Percentiles rank a stretch among this genome's conserved stretches.
Evolutionary conservation across 176 grass and related monocot genomes (phyloP).

Genomic region (Lolium rigidum): DNA sequence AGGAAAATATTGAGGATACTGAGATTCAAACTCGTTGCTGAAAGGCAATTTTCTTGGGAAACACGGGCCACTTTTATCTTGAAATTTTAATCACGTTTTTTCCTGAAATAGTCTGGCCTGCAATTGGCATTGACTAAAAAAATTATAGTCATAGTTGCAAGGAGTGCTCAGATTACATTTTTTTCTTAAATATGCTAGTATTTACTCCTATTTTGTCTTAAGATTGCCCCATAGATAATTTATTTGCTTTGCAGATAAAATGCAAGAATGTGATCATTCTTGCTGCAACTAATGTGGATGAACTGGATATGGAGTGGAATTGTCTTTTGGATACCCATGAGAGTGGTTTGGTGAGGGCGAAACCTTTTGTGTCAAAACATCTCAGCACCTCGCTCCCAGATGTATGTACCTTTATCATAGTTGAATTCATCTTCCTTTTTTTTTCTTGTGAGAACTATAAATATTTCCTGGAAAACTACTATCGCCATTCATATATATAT

Average conservation of each 20-base stretch:
- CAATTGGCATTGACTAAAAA: conserved; percentile 27
- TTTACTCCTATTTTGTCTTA: conserved; percentile 11
- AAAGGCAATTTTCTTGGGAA: conserved; percentile 8
- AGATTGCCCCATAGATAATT: conserved; percentile 19
- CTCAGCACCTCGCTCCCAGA: conserved; percentile 70
- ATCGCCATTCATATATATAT: background rate
- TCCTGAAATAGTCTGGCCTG: background rate
- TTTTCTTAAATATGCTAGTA: background rate
- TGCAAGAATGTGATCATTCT: conserved; percentile 91
- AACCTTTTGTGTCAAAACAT: conserved; percentile 75
- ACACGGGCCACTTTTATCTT: background rate
- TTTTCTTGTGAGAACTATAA: conserved; percentile 20
- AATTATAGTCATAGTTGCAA: conserved; percentile 7
- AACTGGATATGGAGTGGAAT: conserved; percentile 84
- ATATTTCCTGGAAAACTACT: conserved; percentile 4
- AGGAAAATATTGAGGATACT: background rate
- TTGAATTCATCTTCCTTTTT: conserved; percentile 17
- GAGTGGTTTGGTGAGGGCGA: conserved; percentile 55
- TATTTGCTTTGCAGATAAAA: conserved; percentile 82
- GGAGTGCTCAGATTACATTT: conserved; percentile 2
- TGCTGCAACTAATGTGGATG: conserved; percentile 83
- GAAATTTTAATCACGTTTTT: conserved; percentile 17
- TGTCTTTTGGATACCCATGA: conserved; percentile 79
- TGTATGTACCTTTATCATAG: conserved; percentile 56
- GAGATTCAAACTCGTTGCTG: background rate